Conservation (phyloP, 164 flowering plant genomes). For the Vitis riparia region DNA sequence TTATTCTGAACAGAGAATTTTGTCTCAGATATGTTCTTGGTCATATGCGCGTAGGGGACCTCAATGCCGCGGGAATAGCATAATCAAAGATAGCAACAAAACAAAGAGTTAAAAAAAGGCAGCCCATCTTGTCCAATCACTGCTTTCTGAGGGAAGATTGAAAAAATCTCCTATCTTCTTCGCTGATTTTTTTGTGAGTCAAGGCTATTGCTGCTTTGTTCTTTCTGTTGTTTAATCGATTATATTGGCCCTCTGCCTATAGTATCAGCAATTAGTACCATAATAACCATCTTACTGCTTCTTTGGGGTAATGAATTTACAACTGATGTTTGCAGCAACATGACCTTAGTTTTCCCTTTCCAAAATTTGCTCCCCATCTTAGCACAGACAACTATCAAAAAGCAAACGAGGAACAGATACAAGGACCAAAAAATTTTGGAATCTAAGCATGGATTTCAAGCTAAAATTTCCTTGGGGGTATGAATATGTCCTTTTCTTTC, state of each 20-base stretch:
- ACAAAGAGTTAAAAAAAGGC: not conserved
- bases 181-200: no score
- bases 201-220: no score
- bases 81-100: not conserved
- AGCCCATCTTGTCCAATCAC: not conserved
- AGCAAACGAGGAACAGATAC: not conserved
- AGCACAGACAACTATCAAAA: not conserved
- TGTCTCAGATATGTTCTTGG: no score
- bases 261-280: no score
- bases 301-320: no score
- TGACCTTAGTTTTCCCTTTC: no score
- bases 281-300: no score
- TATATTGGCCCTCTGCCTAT: no score
- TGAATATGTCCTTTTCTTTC: conserved; percentile 1
- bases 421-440: not conserved
- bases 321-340: no score
- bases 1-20: not conserved
- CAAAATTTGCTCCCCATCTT: no score
- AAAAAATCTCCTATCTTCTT: not conserved
- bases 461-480: not conserved
- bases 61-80: not conserved
- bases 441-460: not conserved
- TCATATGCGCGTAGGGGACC: not conserved
- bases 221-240: no score
- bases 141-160: not conserved